Percentiles rank a stretch among this genome's conserved stretches.
Conservation (phyloP, 2,329 filamentous ascomycete genomes). For the Grosmannia huntii region DNA sequence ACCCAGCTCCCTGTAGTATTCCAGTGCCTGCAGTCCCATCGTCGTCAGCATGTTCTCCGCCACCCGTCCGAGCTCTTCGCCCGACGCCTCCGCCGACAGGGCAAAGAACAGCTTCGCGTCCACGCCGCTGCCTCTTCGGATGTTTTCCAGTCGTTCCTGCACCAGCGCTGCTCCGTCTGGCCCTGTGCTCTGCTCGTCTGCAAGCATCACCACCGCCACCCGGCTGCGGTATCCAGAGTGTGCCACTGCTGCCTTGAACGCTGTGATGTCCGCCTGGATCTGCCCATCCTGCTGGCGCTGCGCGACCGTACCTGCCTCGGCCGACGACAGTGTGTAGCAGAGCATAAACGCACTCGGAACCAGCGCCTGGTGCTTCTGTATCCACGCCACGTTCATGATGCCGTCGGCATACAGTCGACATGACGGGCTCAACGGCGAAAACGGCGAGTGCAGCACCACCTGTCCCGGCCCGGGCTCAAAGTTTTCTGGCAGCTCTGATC, state of each 20-base stretch:
- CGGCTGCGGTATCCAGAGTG: slow-evolving; percentile 66
- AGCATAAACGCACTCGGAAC: slow-evolving; percentile 70
- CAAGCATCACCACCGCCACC: slow-evolving; percentile 65
- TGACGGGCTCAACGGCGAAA: slow-evolving; percentile 76
- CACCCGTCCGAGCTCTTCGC: slow-evolving; percentile 59
- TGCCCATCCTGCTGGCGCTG: slow-evolving; percentile 56
- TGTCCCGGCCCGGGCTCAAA: slow-evolving; percentile 33
- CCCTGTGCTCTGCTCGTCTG: slow-evolving; percentile 36
- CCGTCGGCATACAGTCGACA: slow-evolving; percentile 85
- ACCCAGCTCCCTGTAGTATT: slow-evolving; percentile 91
- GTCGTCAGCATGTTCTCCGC: slow-evolving; percentile 59
- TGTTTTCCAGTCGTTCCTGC: slow-evolving; percentile 60
- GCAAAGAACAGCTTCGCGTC: slow-evolving; percentile 82
- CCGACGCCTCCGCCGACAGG: slow-evolving; percentile 59
- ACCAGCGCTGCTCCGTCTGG: slow-evolving; percentile 15
- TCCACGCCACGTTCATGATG: slow-evolving; percentile 68
- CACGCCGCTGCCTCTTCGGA: slow-evolving; percentile 65
- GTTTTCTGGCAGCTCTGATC: slow-evolving; percentile 38
- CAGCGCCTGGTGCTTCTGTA: slow-evolving; percentile 76
- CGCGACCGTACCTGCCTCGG: slow-evolving; percentile 59
- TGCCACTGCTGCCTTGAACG: slow-evolving; percentile 53
- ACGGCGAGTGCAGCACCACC: slow-evolving; percentile 69
- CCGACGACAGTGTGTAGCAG: slow-evolving; percentile 66
- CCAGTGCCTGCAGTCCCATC: slow-evolving; percentile 61
- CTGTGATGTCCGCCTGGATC: slow-evolving; percentile 76